phyloP scores from a whole-genome alignment of 352 stramenopile species.

The Phytopythium aichiense region DNA sequence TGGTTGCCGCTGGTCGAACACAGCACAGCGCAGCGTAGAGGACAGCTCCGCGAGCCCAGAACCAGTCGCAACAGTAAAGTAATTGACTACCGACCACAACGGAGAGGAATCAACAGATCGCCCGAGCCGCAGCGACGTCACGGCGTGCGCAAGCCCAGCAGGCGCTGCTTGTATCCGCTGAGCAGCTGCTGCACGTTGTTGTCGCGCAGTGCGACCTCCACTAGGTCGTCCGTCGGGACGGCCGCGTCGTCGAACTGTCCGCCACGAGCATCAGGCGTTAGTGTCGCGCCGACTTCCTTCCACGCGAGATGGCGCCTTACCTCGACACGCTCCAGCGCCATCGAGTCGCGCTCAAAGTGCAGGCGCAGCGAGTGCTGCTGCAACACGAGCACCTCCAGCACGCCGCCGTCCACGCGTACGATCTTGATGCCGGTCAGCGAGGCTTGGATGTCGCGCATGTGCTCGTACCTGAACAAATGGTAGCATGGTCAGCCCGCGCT shows the following conservation, averaged over 20 bases:
- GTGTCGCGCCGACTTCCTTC: background rate
- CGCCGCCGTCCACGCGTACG: constrained; percentile 46
- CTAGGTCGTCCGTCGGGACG: constrained; percentile 38
- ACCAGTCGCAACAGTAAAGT: background rate
- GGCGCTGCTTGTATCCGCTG: constrained; percentile 55
- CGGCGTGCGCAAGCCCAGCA: constrained; percentile 12
- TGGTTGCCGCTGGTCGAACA: background rate
- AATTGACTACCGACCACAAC: background rate
- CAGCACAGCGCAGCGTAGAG: background rate
- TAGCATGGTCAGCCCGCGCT: background rate
- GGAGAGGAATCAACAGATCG: background rate
- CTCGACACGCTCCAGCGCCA: constrained; percentile 52
- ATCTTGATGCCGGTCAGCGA: constrained; percentile 58
- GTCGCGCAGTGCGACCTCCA: constrained; percentile 45
- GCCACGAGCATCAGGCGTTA: background rate
- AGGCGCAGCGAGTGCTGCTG: constrained; percentile 49
- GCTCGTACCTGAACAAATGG: constrained; percentile 43
- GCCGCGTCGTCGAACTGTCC: constrained; percentile 21
- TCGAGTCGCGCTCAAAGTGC: constrained; percentile 55
- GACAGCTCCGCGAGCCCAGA: background rate
- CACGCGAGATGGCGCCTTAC: constrained; percentile 15
- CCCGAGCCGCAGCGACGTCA: background rate
- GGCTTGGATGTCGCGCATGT: constrained; percentile 48
- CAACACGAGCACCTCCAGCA: constrained; percentile 53
- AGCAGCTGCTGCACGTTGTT: constrained; percentile 59